Evolutionary conservation across 495 filamentous ascomycete species (phyloP), one percentile per base, ranked within the genome.

Genomic region (Aspergillus nanangensis): DNA sequence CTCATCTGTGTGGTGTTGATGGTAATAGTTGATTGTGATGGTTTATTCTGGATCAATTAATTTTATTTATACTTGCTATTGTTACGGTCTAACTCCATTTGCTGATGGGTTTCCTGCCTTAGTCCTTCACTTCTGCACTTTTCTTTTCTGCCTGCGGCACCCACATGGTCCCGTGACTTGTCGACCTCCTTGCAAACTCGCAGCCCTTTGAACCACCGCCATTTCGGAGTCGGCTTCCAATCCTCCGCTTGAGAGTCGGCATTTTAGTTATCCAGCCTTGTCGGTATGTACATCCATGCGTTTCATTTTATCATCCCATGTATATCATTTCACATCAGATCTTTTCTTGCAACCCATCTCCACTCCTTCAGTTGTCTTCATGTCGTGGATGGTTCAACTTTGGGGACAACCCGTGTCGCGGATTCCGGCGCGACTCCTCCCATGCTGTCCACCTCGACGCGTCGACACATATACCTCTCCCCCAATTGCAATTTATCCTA

Each of bases 251-350:
- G 63, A 59, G 61, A 70, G 60, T 69, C 65, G 69, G 69, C 64
- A 69, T 66, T 65, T 64, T 62, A 64, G 60, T 65, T 55, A 56
- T 65, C 67, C 67, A 72, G 57, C 66, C 66, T 72, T 66, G 64
- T 74, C 68, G 67, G 70, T 74, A 74, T 65, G 70, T 74, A 65
- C 45, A 52, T 56, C n/a, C 37, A 45, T 50, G 43, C 37, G 24
- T 54, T 38, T 48, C 44, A 29, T 21, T 44, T 39, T 37, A 33
- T 23, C 25, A 36, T 38, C 19, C 27, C 17, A 18, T n/a, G n/a
- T n/a, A n/a, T n/a, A n/a, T n/a, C n/a, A n/a, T n/a, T n/a, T n/a
- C n/a, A n/a, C n/a, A n/a, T n/a, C n/a, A n/a, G n/a, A n/a, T n/a
- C n/a, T n/a, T n/a, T n/a, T n/a, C n/a, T n/a, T n/a, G n/a, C n/a